Conservation (phyloP, 1,284 basidiomycete species). For the Marasmius sp. region DNA sequence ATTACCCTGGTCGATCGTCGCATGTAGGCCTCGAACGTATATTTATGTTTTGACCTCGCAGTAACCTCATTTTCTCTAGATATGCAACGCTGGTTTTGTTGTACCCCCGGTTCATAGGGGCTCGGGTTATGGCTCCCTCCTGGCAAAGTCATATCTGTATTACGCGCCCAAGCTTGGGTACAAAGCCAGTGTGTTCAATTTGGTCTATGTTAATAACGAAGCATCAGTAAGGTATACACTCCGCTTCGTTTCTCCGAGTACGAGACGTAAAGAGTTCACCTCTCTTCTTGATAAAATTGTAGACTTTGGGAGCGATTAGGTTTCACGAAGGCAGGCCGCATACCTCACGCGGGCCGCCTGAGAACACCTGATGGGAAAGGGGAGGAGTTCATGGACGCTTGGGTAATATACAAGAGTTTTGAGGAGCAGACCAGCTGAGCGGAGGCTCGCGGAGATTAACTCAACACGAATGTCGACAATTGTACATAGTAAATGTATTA, state of each 20-base stretch:
- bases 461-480: not conserved
- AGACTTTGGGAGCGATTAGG: slow-evolving; percentile 86
- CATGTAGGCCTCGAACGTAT: slow-evolving; percentile 60
- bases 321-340: slow-evolving; percentile 80
- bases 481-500: not conserved
- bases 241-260: not conserved
- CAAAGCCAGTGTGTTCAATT: slow-evolving; percentile 88
- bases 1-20: slow-evolving; percentile 90
- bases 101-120: slow-evolving; percentile 72
- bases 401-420: slow-evolving; percentile 85
- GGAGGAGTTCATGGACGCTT: slow-evolving; percentile 89
- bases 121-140: slow-evolving; percentile 67
- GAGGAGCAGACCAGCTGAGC: slow-evolving; percentile 14
- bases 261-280: not conserved
- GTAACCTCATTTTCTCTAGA: slow-evolving; percentile 39
- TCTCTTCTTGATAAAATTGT: slow-evolving; percentile 15
- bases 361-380: slow-evolving; percentile 61
- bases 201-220: slow-evolving; percentile 85
- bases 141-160: slow-evolving; percentile 81
- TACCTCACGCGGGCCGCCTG: slow-evolving; percentile 84
- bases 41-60: not conserved
- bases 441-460: not conserved
- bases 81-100: slow-evolving; percentile 90
- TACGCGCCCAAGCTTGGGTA: slow-evolving; percentile 84
- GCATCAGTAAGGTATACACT: slow-evolving; percentile 61